phyloP scores from a whole-genome alignment of 352 stramenopile species.

The Globisporangium canariense region DNA sequence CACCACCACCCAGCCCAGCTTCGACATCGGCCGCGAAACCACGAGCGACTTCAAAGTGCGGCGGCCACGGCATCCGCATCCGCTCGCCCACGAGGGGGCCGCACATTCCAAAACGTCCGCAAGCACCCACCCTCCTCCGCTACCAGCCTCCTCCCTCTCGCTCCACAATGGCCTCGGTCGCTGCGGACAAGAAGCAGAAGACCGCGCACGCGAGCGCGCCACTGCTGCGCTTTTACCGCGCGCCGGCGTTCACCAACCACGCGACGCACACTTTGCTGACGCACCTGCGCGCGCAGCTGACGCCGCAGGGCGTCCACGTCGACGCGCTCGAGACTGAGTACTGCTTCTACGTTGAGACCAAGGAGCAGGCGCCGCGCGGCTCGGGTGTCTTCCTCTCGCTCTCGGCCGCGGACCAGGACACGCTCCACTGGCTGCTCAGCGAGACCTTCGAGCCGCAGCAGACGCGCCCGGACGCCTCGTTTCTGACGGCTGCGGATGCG shows the following conservation, averaged over 20 bases:
- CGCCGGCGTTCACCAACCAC: conserved; percentile 68
- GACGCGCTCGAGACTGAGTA: conserved; percentile 89
- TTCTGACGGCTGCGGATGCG: conserved; percentile 30
- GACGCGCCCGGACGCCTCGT: conserved; percentile 54
- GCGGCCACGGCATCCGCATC: no score
- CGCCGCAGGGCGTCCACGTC: conserved; percentile 27
- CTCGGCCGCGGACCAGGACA: conserved; percentile 51
- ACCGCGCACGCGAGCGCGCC: conserved; percentile 31
- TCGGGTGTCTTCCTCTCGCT: conserved; percentile 27
- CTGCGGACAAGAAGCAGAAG: conserved; percentile 74
- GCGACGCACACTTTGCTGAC: conserved; percentile 51
- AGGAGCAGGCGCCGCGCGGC: conserved; percentile 24
- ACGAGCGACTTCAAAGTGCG: conserved; percentile 4
- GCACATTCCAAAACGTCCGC: conserved; percentile 7
- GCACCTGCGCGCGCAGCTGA: conserved; percentile 31
- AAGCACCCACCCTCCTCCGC: neutral
- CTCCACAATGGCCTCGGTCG: conserved; percentile 4
- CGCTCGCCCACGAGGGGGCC: neutral
- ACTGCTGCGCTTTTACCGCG: conserved; percentile 75
- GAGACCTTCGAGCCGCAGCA: conserved; percentile 96
- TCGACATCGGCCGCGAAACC: conserved; percentile 6
- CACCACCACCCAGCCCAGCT: conserved; percentile 7
- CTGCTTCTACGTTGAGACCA: conserved; percentile 96
- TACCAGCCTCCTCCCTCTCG: neutral
- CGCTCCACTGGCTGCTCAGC: conserved; percentile 93